Conservation (phyloP, 306 rosid species). For the Canavalia gladiata region DNA sequence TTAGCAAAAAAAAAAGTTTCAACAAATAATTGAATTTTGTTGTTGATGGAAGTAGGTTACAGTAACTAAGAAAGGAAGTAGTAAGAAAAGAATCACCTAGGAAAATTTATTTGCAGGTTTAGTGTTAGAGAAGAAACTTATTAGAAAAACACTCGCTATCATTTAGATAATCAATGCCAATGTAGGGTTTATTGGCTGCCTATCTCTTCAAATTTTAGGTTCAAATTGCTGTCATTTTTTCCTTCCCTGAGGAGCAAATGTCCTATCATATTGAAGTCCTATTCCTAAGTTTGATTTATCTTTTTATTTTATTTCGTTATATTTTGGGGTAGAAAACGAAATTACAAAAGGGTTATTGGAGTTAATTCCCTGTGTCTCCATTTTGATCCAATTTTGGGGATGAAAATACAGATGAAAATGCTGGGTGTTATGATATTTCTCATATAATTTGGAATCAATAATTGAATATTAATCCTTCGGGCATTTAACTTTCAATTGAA, state of each 20-base stretch:
- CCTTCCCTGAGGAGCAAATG: slow-evolving; percentile 54
- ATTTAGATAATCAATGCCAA: slow-evolving; percentile 47
- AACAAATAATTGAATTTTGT: slow-evolving; percentile 55
- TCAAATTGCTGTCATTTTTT: slow-evolving; percentile 57
- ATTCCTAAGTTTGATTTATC: slow-evolving; percentile 52
- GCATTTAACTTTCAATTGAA: slow-evolving; percentile 57
- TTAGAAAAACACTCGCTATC: slow-evolving; percentile 47
- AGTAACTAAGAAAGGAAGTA: slow-evolving; percentile 52
- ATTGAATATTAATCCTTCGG: slow-evolving; percentile 59
- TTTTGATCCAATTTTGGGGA: slow-evolving; percentile 72
- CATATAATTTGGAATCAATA: slow-evolving; percentile 55
- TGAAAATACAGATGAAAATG: slow-evolving; percentile 48
- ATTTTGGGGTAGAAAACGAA: slow-evolving; percentile 49
- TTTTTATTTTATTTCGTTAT: slow-evolving; percentile 50
- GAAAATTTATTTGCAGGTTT: slow-evolving; percentile 41
- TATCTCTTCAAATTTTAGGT: slow-evolving; percentile 64
- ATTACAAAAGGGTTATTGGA: slow-evolving; percentile 59
- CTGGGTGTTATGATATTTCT: slow-evolving; percentile 51
- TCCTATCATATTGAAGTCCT: slow-evolving; percentile 50
- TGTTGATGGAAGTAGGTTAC: slow-evolving; percentile 41
- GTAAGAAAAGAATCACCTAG: slow-evolving; percentile 34
- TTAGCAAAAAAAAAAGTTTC: slow-evolving; percentile 45
- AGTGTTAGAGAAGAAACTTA: slow-evolving; percentile 53
- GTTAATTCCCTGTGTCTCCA: slow-evolving; percentile 53
- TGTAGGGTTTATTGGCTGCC: slow-evolving; percentile 56